Conservation (phyloP, 441 rosid genomes). For the Arabidopsis lyrata region DNA sequence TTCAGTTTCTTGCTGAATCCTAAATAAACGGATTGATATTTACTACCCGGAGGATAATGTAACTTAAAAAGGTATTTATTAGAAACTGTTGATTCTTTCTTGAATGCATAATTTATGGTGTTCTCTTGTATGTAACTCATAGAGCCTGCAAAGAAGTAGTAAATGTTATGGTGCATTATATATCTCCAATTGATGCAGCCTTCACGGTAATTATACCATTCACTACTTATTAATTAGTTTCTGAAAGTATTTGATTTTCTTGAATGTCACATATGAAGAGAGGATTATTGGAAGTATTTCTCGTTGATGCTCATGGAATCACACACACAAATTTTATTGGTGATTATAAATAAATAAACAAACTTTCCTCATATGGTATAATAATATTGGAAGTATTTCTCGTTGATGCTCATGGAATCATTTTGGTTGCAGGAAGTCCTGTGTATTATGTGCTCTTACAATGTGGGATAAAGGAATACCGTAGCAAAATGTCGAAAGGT, state of each 20-base stretch:
- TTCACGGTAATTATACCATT: not conserved
- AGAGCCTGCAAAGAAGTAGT: slow-evolving; percentile 23
- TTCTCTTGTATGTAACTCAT: slow-evolving; percentile 40
- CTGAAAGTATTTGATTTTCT: not conserved
- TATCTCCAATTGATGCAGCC: slow-evolving; percentile 10
- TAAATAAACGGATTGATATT: slow-evolving; percentile 15
- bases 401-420: slow-evolving; percentile 79
- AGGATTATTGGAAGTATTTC: slow-evolving; percentile 76
- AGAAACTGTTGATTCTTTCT: slow-evolving; percentile 9
- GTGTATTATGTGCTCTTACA: slow-evolving; percentile 62
- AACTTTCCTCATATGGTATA: too few species aligned
- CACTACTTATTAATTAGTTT: not conserved
- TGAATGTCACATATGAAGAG: slow-evolving; percentile 48
- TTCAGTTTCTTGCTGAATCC: slow-evolving; percentile 6
- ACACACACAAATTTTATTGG: slow-evolving; percentile 70
- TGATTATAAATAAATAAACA: too few species aligned
- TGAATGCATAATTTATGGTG: slow-evolving; percentile 23
- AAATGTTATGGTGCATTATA: slow-evolving; percentile 32
- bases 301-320: slow-evolving; percentile 82
- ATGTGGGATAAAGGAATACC: slow-evolving; percentile 66
- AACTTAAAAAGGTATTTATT: slow-evolving; percentile 19
- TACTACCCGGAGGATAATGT: not conserved
- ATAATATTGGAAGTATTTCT: slow-evolving; percentile 68
- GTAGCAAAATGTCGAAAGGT: slow-evolving; percentile 80
- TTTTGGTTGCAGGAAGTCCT: slow-evolving; percentile 59